Evolutionary conservation across 768 basidiomycete genomes (phyloP).

Genomic region (Trametopsis cervina): DNA sequence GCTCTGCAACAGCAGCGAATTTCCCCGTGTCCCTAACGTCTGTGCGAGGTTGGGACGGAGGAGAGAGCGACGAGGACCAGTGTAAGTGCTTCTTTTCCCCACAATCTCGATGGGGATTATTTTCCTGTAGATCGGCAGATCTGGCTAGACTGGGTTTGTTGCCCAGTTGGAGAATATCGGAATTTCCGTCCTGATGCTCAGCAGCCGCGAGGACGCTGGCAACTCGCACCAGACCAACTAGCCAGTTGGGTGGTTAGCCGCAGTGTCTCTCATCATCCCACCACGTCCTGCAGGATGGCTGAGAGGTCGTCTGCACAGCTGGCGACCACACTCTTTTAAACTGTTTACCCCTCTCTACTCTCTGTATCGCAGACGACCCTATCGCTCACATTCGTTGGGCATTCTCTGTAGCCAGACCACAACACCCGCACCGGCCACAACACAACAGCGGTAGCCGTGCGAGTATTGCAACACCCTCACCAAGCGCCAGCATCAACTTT

Average conservation of each 20-base stretch:
- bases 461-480: constrained; percentile 2
- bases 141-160: constrained; percentile 1
- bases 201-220: constrained; percentile 9
- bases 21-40: not conserved
- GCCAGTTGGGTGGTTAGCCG: constrained; percentile 3
- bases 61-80: not conserved
- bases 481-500: constrained; percentile 10
- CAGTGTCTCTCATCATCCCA: not conserved
- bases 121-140: constrained; percentile 9
- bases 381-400: constrained; percentile 9
- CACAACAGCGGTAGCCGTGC: constrained; percentile 1
- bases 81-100: constrained; percentile 5
- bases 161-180: constrained; percentile 8
- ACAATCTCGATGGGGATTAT: constrained; percentile 9
- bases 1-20: not conserved
- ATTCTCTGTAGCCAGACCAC: constrained; percentile 5
- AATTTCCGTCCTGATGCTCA: constrained; percentile 5
- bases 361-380: not conserved
- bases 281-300: constrained; percentile 8
- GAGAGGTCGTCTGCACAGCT: not conserved
- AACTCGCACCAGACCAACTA: constrained; percentile 6
- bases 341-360: constrained; percentile 3
- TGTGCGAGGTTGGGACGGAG: not conserved
- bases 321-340: constrained; percentile 1
- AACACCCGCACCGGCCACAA: constrained; percentile 7